These are phyloP conservation scores for Corniculantispora saksenae DNA, from an alignment of 2,329 filamentous ascomycete genomes.

Conservation along the genomic window DNA sequence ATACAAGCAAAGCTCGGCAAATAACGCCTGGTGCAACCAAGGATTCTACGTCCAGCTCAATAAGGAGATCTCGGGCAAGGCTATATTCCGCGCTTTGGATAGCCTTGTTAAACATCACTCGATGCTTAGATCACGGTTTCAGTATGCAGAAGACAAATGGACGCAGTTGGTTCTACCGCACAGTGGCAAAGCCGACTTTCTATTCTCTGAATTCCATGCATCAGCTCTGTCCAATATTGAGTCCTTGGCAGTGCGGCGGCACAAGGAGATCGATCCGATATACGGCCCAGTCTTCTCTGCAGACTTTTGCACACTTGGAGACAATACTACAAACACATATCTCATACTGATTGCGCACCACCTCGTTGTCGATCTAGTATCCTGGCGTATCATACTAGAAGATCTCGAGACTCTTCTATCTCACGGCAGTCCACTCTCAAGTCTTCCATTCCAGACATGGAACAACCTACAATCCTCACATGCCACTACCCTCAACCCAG, in stretches of 20 bases:
- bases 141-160: neutral
- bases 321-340: conserved; percentile 23
- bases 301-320: conserved; percentile 4
- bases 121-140: conserved; percentile 20
- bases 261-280: conserved; percentile 14
- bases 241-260: neutral
- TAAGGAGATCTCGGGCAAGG: neutral
- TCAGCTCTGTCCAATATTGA: neutral
- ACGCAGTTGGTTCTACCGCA: neutral
- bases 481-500: neutral
- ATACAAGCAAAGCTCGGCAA: neutral
- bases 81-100: neutral
- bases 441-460: conserved; percentile 40
- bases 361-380: conserved; percentile 44
- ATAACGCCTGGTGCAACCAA: conserved; percentile 1
- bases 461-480: conserved; percentile 17
- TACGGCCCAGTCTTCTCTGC: conserved; percentile 28
- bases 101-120: conserved; percentile 18
- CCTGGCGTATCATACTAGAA: conserved; percentile 40
- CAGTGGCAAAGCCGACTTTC: neutral
- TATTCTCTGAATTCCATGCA: neutral
- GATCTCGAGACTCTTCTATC: conserved; percentile 31
- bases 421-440: conserved; percentile 22
- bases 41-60: conserved; percentile 6
- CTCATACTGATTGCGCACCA: conserved; percentile 24